Evolutionary conservation across 331 rosid genomes (phyloP), one percentile per base, ranked within the genome.

Genomic region (Pyracantha coccinea): DNA sequence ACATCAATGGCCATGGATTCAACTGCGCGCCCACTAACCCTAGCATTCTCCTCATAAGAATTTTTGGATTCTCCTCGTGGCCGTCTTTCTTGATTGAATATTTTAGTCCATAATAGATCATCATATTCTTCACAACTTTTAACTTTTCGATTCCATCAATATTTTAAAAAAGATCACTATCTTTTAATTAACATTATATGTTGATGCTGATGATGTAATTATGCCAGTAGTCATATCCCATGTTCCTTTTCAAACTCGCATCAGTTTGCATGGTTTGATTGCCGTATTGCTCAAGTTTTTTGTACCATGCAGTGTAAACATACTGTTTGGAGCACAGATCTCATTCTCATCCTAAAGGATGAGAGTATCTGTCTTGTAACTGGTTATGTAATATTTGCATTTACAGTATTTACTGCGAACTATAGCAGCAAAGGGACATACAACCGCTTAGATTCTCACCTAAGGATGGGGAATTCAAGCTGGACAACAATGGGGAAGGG

Each of bases 381-480:
- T 50, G 20, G n/a, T 2, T 50, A 20, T 50, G 7, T 50, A 50
- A 50, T 50, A 1, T 16, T 50, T 16, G 20, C 9, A 17, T 50
- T 2, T 50, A 50, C 1, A 50, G 8, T 50, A 50, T 50, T 50
- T 50, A 50, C 2, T 16, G 20, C 20, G 44, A 16, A 50, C 20
- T 16, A 7, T 50, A 50, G 4, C 19, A 50, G n/a, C 20, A 50
- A 50, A 16, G 55, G 55, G 20, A 50, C 20, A 2, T 16, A 50
- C 55, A 50, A 50, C 9, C 55, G 9, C 1, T 1, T 50, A 4
- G 9, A 50, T 16, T 47, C n/a, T 47, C 3, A 3, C 45, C 54
- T 50, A 50, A 47, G 55, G 57, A 58, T 72, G 68, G 76, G 41
- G 38, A 38, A 47, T 38, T 72, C 38, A 1, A 58, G 76, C 73